These are phyloP conservation scores for Termitomyces sp. DNA, from an alignment of 768 basidiomycete genomes.

Conservation along the genomic window DNA sequence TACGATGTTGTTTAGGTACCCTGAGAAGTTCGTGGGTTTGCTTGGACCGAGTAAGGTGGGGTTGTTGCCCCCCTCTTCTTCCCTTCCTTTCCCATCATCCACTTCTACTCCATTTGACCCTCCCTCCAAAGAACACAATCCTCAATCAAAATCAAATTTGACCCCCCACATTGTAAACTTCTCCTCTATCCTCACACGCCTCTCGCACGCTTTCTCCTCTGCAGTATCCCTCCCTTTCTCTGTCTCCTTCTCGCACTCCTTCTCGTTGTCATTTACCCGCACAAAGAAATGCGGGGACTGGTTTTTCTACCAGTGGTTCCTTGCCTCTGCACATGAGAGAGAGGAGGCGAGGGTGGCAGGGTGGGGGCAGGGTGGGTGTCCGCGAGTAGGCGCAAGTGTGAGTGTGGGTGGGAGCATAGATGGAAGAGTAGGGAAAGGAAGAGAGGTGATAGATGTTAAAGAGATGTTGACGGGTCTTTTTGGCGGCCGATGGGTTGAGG, in stretches of 20 bases:
- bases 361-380: slow-evolving; percentile 4
- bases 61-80: slow-evolving; percentile 1
- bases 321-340: slow-evolving; percentile 24
- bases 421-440: neutral
- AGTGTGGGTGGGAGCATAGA: no score
- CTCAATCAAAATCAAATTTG: no score
- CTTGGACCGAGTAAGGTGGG: slow-evolving; percentile 16
- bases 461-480: slow-evolving; percentile 12
- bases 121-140: neutral
- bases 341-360: slow-evolving; percentile 16
- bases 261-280: neutral
- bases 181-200: neutral
- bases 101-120: no score
- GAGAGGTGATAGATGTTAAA: slow-evolving; percentile 6
- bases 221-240: no score
- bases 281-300: slow-evolving; percentile 32
- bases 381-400: slow-evolving; percentile 8
- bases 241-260: no score
- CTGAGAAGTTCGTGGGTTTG: slow-evolving; percentile 38
- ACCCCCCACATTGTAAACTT: neutral
- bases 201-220: slow-evolving; percentile 1
- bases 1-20: slow-evolving; percentile 37
- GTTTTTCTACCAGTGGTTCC: slow-evolving; percentile 49
- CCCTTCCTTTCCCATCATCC: neutral
- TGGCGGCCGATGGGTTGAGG: slow-evolving; percentile 13